Percentiles rank a stretch among this genome's conserved stretches.
These are phyloP conservation scores for Paecilomyces sp. DNA, from an alignment of 2,329 filamentous ascomycete species.

Conservation along the genomic window DNA sequence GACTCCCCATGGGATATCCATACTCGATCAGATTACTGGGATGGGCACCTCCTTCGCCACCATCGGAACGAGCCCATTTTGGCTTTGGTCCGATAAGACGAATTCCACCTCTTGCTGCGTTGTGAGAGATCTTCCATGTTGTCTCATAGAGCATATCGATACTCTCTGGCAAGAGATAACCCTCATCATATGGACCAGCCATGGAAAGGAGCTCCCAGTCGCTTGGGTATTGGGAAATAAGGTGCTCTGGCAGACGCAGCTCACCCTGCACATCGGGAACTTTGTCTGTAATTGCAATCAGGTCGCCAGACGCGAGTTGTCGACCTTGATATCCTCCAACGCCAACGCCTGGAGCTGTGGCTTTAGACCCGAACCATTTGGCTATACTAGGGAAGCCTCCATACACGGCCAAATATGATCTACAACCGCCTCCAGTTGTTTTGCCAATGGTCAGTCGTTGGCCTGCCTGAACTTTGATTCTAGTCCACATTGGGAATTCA, in stretches of 20 bases:
- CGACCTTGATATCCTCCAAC: conserved; percentile 57
- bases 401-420: conserved; percentile 52
- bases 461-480: conserved; percentile 43
- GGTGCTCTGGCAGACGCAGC: conserved; percentile 34
- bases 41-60: conserved; percentile 58
- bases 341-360: conserved; percentile 50
- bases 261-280: conserved; percentile 24
- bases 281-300: conserved; percentile 40
- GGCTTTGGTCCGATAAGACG: conserved; percentile 53
- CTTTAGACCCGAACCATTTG: conserved; percentile 53
- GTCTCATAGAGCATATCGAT: conserved; percentile 52
- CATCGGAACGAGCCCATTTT: conserved; percentile 52
- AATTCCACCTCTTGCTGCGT: conserved; percentile 54
- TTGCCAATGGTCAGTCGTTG: conserved; percentile 51
- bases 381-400: conserved; percentile 51
- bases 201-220: conserved; percentile 49
- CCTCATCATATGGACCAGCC: conserved; percentile 51
- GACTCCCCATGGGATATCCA: conserved; percentile 50
- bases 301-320: conserved; percentile 47
- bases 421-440: conserved; percentile 45
- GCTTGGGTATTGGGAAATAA: conserved; percentile 44
- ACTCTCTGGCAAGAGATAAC: conserved; percentile 45
- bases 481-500: conserved; percentile 49
- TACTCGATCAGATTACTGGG: conserved; percentile 55
- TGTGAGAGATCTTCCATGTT: conserved; percentile 56